Conservation (phyloP, 164 flowering plant species). For the Vitis rupestris region DNA sequence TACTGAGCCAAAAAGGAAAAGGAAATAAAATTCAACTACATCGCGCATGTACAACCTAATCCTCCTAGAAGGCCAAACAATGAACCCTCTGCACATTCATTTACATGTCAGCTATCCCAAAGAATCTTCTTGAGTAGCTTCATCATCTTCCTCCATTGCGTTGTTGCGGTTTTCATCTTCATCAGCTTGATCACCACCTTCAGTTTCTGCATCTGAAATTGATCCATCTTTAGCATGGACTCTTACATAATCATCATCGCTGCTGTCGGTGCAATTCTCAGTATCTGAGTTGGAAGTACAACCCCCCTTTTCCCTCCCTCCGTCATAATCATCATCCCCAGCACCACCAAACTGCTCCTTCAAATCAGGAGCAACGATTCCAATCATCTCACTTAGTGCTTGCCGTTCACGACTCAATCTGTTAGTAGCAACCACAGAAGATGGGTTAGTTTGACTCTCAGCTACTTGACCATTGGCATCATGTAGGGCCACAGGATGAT, state of each 20-base stretch:
- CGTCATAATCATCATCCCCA: constrained; percentile 11
- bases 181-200: constrained; percentile 30
- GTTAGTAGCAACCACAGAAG: constrained; percentile 21
- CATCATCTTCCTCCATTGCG: constrained; percentile 52
- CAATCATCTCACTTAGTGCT: constrained; percentile 72
- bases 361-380: constrained; percentile 77
- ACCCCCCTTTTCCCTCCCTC: constrained; percentile 18
- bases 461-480: constrained; percentile 48
- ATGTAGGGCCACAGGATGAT: constrained; percentile 20
- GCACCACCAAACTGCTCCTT: constrained; percentile 44
- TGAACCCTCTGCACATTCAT: background rate
- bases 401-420: constrained; percentile 44
- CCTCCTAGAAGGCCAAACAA: too few relatives aligned
- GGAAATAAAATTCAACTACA: background rate
- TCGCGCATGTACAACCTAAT: background rate
- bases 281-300: constrained; percentile 59
- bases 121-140: constrained; percentile 55
- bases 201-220: constrained; percentile 50
- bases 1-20: background rate
- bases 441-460: constrained; percentile 60
- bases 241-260: constrained; percentile 24
- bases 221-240: constrained; percentile 23
- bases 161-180: constrained; percentile 16
- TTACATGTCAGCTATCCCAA: constrained; percentile 25
- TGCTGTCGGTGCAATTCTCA: constrained; percentile 34